Percentiles rank a stretch among this genome's conserved stretches.
Evolutionary conservation across 345 rosid genomes (phyloP).

Genomic region (Citrus maxima): DNA sequence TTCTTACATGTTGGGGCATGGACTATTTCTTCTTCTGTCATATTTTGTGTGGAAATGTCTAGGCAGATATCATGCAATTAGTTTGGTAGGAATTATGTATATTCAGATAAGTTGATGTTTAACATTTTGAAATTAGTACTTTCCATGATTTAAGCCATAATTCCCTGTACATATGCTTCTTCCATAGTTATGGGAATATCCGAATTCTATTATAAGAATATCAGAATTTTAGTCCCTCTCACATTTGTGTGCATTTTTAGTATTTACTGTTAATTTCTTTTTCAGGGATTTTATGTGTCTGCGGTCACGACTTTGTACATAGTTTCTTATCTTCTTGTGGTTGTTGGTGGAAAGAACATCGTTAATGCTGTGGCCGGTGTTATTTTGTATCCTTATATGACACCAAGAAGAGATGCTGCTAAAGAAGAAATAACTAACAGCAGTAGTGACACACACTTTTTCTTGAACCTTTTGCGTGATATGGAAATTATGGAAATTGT

Average conservation of each 20-base stretch:
- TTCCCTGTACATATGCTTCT: too few species aligned
- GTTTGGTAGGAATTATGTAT: too few species aligned
- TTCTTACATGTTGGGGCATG: neutral
- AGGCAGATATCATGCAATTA: too few species aligned
- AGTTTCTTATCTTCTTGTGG: constrained; percentile 56
- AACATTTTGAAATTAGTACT: too few species aligned
- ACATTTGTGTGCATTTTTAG: neutral
- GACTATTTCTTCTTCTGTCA: neutral
- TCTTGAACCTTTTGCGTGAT: constrained; percentile 23
- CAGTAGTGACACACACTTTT: constrained; percentile 16
- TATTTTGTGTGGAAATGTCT: neutral
- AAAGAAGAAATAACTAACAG: constrained; percentile 15
- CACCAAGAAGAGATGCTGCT: constrained; percentile 18
- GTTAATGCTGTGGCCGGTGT: constrained; percentile 36
- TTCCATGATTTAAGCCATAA: too few species aligned
- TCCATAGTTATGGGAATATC: too few species aligned
- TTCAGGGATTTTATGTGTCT: constrained; percentile 49
- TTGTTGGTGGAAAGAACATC: constrained; percentile 51
- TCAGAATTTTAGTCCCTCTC: neutral
- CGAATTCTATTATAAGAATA: too few species aligned
- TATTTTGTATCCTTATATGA: constrained; percentile 40
- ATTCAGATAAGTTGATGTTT: too few species aligned
- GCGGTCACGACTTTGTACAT: constrained; percentile 50
- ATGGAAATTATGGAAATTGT: constrained; percentile 24
- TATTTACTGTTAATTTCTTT: constrained; percentile 9